Conservation (phyloP, 116 monocot genomes). For the Phalaenopsis hybrid region DNA sequence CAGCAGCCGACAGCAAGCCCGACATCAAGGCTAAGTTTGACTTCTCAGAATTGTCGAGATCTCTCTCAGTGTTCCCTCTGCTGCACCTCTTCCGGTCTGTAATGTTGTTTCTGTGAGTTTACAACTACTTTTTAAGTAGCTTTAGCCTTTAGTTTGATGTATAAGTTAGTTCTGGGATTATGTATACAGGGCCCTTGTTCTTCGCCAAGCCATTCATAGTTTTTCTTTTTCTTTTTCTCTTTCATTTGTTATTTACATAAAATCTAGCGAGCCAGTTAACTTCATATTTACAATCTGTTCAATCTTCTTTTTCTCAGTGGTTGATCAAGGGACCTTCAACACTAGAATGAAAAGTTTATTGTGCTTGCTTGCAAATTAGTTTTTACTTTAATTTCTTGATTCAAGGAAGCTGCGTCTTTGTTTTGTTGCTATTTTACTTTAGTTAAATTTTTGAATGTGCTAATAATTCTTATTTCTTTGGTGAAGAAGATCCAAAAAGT, state of each 20-base stretch:
- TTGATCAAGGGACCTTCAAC: background rate
- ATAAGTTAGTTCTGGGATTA: background rate
- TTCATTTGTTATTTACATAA: background rate
- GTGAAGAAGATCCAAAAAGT: background rate
- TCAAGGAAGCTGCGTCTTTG: background rate
- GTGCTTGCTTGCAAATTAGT: background rate
- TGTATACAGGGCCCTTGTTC: background rate
- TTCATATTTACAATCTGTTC: background rate
- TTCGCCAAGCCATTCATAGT: background rate
- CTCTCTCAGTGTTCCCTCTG: constrained; percentile 55
- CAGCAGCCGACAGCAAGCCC: constrained; percentile 46
- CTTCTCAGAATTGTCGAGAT: constrained; percentile 33
- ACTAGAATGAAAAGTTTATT: background rate
- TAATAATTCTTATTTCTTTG: constrained; percentile 4
- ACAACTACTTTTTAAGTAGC: background rate
- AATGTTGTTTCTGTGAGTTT: constrained; percentile 28
- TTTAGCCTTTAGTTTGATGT: background rate
- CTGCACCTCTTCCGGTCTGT: constrained; percentile 51
- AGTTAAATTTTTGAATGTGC: background rate
- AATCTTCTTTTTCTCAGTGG: background rate
- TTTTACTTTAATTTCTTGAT: background rate
- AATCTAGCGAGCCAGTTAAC: background rate
- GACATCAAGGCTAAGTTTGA: constrained; percentile 40
- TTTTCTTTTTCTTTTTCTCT: background rate
- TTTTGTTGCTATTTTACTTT: background rate